Evolutionary conservation across 2,329 filamentous ascomycete genomes (phyloP), one percentile per base, ranked within the genome.

Genomic region (Xylaria sp.): DNA sequence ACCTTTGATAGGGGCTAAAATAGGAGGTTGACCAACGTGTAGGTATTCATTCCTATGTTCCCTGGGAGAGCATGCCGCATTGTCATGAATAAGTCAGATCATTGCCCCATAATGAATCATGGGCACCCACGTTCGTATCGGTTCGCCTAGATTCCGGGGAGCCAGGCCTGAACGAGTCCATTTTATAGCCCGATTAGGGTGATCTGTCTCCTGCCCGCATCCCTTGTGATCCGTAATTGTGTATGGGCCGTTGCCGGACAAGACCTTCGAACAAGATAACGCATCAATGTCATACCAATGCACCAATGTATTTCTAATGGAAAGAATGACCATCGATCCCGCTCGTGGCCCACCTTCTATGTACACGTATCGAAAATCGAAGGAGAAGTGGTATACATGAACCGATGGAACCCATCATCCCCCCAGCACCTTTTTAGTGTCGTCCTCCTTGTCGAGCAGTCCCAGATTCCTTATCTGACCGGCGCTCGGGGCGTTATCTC

Each of bases 391-490:
- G 59, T 64, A 68, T 62, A 64, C 59, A 67, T 25, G 43, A 64
- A 65, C n/a, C 25, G 60, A 43, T 60, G 15, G 52, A 39, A 25
- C 25, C 32, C 34, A 63, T 74, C 64, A 77, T 65, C 72, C 66
- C 23, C 81, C 82, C 59, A 87, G 73, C 65, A 88, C 85, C 78
- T 87, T 86, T 78, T 90, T 88, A 64, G 90, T 88, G 74, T 96
- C 92, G 75, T 97, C 92, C 73, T 96, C 91, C 80, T 93, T 93
- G 77, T 91, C 90, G 75, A 98, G 78, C 72, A 97, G 81, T 52
- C 95, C 95, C 70, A 98, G 81, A 80, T 91, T 94, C 80, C 93
- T 87, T 85, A 98, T 97, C 84, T 96, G 89, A 68, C 92, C 93
- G 5, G 92, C 92, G 71, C 88, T 94, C 68, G 93, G 93, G 66